Evolutionary conservation across 768 basidiomycete species (phyloP).

Genomic region (Boletus subparvulus): DNA sequence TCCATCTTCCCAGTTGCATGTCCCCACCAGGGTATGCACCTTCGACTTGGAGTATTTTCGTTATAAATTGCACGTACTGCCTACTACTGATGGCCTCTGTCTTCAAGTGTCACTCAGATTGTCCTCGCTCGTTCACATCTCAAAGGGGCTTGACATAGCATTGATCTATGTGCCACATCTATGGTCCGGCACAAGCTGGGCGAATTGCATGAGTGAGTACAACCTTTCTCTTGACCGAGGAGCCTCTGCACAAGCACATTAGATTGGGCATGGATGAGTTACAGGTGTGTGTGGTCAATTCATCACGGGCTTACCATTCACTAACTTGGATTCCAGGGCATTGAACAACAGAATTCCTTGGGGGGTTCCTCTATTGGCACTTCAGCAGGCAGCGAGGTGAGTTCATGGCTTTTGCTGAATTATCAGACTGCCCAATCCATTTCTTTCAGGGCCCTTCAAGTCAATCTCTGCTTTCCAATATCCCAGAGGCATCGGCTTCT

Average conservation of each 20-base stretch:
- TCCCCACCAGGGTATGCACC: no score
- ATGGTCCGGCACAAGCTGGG: neutral
- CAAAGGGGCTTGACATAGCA: neutral
- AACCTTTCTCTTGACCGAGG: neutral
- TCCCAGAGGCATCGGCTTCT: no score
- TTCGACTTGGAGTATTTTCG: no score
- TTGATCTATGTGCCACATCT: neutral
- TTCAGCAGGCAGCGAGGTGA: no score
- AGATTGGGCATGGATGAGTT: neutral
- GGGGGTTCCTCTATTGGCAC: no score
- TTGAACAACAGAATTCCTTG: no score
- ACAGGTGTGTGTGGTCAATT: neutral
- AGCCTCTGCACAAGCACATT: neutral
- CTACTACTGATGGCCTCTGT: neutral
- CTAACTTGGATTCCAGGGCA: neutral
- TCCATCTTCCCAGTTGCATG: no score
- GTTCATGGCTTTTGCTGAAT: no score
- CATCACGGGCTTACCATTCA: neutral
- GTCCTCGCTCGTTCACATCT: neutral
- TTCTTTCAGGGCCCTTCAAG: no score
- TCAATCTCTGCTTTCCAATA: no score
- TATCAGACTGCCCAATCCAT: no score
- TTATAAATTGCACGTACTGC: neutral
- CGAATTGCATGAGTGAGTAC: neutral
- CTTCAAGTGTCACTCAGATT: neutral